Conservation (phyloP, 495 filamentous ascomycete genomes). For the Aspergillus funiculosus region DNA sequence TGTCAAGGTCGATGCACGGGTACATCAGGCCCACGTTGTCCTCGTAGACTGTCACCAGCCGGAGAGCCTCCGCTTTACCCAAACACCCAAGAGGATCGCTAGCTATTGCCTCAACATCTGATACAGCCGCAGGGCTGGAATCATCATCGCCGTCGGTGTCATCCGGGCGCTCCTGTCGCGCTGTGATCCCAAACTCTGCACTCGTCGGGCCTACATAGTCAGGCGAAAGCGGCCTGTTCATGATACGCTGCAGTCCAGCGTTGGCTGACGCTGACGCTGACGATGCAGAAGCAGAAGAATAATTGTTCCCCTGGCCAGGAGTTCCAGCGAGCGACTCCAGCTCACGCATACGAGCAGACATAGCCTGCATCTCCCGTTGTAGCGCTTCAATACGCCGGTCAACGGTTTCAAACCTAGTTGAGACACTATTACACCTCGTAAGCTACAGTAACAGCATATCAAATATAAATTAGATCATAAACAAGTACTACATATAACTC, state of each 20-base stretch:
- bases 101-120: constrained; percentile 10
- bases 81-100: constrained; percentile 22
- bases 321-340: constrained; percentile 23
- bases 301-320: constrained; percentile 3
- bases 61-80: constrained; percentile 56
- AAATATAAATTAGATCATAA: background rate
- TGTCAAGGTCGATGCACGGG: constrained; percentile 67
- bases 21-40: constrained; percentile 82
- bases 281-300: constrained; percentile 4
- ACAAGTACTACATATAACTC: background rate
- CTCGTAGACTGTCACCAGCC: constrained; percentile 65
- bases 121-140: constrained; percentile 19
- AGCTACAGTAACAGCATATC: background rate
- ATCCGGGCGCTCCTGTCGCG: constrained; percentile 8
- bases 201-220: constrained; percentile 39
- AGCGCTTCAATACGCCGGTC: constrained; percentile 29
- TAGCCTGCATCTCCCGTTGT: constrained; percentile 28
- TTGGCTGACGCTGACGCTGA: constrained; percentile 10
- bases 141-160: constrained; percentile 22
- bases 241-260: constrained; percentile 28
- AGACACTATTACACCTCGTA: constrained; percentile 14
- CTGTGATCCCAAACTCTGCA: constrained; percentile 37
- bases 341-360: constrained; percentile 31
- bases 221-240: constrained; percentile 35
- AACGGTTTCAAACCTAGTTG: constrained; percentile 22